phyloP scores from a whole-genome alignment of 2,329 filamentous ascomycete genomes.

The Phyllosticta ampelicida region DNA sequence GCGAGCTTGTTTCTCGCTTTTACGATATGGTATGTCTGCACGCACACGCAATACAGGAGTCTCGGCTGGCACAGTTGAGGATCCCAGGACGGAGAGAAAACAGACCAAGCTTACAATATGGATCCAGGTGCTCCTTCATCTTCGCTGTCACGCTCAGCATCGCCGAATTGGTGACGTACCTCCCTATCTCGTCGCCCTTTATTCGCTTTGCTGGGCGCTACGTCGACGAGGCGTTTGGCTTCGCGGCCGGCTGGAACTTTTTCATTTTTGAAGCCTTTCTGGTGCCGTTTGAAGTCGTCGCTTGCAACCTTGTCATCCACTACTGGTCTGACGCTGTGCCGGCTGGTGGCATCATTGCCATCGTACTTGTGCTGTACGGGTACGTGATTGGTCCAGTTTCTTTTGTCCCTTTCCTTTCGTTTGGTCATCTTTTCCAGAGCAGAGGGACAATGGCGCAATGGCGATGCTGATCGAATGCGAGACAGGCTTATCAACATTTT shows the following conservation, averaged over 20 bases:
- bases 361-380: constrained; percentile 56
- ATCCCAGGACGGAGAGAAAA: not conserved
- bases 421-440: constrained; percentile 30
- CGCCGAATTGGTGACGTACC: constrained; percentile 67
- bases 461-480: constrained; percentile 31
- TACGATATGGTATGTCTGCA: constrained; percentile 28
- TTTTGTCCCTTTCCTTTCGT: not conserved
- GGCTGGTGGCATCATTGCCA: constrained; percentile 49
- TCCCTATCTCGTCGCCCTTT: constrained; percentile 68
- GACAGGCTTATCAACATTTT: constrained; percentile 58
- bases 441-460: no score
- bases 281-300: constrained; percentile 58
- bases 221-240: constrained; percentile 65
- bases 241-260: constrained; percentile 64
- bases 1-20: constrained; percentile 37
- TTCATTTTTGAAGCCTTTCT: constrained; percentile 59
- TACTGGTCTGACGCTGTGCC: constrained; percentile 58
- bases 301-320: constrained; percentile 63
- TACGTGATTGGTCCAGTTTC: constrained; percentile 36
- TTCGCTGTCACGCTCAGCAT: constrained; percentile 38
- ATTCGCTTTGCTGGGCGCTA: constrained; percentile 67
- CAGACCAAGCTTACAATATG: constrained; percentile 4
- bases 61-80: no score
- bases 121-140: constrained; percentile 31
- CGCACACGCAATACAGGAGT: not conserved